A percentile compares a stretch with the other conserved stretches of the same genome.
phyloP scores from a whole-genome alignment of 192 early-diverging fungal species.

The Umbelopsis vinacea region DNA sequence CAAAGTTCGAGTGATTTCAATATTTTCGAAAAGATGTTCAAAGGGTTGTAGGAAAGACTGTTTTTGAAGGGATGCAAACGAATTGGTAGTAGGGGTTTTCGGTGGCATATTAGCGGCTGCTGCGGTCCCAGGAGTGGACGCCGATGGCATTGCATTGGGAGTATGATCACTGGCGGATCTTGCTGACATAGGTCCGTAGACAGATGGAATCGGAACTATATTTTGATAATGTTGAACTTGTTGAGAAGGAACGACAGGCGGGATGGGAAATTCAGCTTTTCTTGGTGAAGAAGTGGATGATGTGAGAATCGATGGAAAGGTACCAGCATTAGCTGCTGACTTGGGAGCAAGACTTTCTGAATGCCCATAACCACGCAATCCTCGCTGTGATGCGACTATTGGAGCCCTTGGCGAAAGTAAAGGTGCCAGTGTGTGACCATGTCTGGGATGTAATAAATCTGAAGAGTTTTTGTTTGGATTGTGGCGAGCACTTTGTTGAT shows the following conservation, averaged over 20 bases:
- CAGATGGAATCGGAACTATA: conserved; percentile 13
- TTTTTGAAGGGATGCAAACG: conserved; percentile 48
- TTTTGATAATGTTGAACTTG: conserved; percentile 30
- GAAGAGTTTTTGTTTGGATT: conserved; percentile 3
- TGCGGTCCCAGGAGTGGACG: conserved; percentile 5
- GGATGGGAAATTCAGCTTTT: conserved; percentile 38
- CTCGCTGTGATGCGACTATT: conserved; percentile 15
- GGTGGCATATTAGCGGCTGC: conserved; percentile 41
- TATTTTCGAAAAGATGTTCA: conserved; percentile 58
- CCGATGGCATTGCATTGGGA: neutral
- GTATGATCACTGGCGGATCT: conserved; percentile 16
- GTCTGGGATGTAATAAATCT: conserved; percentile 42
- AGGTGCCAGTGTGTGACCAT: conserved; percentile 41
- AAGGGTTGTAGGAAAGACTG: conserved; percentile 60
- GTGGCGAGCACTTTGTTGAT: conserved; percentile 10
- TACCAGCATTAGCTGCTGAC: conserved; percentile 10
- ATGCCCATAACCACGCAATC: neutral
- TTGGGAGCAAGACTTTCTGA: neutral
- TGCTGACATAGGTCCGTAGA: conserved; percentile 8
- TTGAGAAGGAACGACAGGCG: conserved; percentile 47
- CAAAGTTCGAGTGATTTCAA: conserved; percentile 63
- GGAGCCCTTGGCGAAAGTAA: conserved; percentile 40
- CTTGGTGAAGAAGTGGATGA: conserved; percentile 17
- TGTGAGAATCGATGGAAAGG: conserved; percentile 3
- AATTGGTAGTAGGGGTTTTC: conserved; percentile 55